Conservation (phyloP, 495 filamentous ascomycete species). For the Annulohypoxylon bovei region DNA sequence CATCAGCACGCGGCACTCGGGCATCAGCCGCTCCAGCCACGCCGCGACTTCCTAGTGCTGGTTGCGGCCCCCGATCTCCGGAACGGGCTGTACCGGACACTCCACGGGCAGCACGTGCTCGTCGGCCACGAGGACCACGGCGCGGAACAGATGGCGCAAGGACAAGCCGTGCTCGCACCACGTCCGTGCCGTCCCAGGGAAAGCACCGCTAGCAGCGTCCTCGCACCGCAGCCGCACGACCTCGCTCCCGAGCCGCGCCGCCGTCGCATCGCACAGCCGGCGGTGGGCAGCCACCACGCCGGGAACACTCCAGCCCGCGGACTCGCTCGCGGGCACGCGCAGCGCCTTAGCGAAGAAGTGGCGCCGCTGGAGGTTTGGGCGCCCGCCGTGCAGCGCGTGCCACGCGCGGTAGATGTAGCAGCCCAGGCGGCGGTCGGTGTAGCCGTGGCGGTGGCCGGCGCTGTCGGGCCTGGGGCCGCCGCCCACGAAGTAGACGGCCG, state of each 20-base stretch:
- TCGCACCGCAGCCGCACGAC: conserved; percentile 1
- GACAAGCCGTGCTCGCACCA: conserved; percentile 37
- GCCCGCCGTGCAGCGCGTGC: conserved; percentile 27
- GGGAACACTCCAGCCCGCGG: neutral
- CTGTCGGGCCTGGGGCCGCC: conserved; percentile 1
- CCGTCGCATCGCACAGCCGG: conserved; percentile 27
- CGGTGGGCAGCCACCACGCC: conserved; percentile 23
- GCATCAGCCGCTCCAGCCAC: conserved; percentile 38
- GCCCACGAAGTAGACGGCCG: conserved; percentile 37
- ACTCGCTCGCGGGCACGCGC: neutral
- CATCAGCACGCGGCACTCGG: conserved; percentile 37
- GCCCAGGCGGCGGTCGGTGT: conserved; percentile 30
- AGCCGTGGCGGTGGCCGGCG: conserved; percentile 27
- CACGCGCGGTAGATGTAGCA: conserved; percentile 36
- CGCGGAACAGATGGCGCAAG: conserved; percentile 34
- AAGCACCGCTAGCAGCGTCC: conserved; percentile 1
- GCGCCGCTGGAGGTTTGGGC: conserved; percentile 37
- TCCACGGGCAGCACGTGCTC: conserved; percentile 32
- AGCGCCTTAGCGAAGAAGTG: conserved; percentile 38
- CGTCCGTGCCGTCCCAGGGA: conserved; percentile 29
- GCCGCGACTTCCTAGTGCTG: conserved; percentile 9
- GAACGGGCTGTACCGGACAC: conserved; percentile 31
- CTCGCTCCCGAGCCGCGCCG: conserved; percentile 13
- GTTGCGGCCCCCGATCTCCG: conserved; percentile 12
- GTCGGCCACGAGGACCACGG: conserved; percentile 36